These are phyloP conservation scores for Tanacetum coccineum DNA, from an alignment of 129 eudicot genomes.

Conservation along the genomic window DNA sequence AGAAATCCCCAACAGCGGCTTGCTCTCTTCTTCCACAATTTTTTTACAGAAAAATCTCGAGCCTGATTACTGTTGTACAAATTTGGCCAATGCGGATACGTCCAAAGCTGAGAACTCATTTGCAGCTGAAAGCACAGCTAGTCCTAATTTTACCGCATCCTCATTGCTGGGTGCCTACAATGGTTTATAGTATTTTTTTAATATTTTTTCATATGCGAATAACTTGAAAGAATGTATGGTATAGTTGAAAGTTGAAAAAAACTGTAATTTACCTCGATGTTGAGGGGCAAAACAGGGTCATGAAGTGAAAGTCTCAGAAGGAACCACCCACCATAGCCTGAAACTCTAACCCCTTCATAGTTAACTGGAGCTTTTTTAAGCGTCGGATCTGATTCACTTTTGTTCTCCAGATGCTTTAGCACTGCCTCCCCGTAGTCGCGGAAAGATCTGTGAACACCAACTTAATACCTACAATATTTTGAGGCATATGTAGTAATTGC, in stretches of 20 bases:
- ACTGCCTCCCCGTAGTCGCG: conserved; percentile 90
- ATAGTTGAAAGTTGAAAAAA: not conserved
- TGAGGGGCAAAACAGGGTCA: conserved; percentile 97
- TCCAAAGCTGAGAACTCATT: conserved; percentile 82
- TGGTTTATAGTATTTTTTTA: not conserved
- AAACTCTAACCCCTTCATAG: conserved; percentile 92
- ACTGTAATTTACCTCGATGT: conserved; percentile 65
- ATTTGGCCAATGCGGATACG: conserved; percentile 59
- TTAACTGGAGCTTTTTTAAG: conserved; percentile 87
- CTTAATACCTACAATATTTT: not conserved
- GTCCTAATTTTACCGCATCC: conserved; percentile 77
- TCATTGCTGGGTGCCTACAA: conserved; percentile 70
- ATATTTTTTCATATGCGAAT: not conserved
- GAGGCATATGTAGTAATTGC: not conserved
- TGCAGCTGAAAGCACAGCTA: conserved; percentile 59
- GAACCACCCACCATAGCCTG: conserved; percentile 98
- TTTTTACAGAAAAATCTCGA: conserved; percentile 4
- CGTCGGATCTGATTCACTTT: conserved; percentile 62
- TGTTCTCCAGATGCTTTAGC: conserved; percentile 60
- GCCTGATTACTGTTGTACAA: conserved; percentile 37
- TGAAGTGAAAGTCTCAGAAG: conserved; percentile 95
- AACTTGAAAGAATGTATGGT: not conserved
- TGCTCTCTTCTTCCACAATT: not conserved
- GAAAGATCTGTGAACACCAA: conserved; percentile 60
- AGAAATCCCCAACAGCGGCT: conserved; percentile 1